These are phyloP conservation scores for Populus alba DNA, from an alignment of 345 rosid genomes.

Conservation along the genomic window DNA sequence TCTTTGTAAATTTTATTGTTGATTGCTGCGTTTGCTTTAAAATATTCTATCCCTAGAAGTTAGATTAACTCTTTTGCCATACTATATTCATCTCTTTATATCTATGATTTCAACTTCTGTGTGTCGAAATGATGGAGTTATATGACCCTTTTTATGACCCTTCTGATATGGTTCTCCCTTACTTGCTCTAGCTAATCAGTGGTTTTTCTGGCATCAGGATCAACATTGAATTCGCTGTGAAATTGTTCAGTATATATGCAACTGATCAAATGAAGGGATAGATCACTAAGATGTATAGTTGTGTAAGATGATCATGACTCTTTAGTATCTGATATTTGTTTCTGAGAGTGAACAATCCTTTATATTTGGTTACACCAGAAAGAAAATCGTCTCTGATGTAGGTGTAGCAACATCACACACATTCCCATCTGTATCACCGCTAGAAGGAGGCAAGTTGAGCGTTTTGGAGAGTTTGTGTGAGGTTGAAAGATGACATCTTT, in stretches of 20 bases:
- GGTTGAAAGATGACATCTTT: not conserved
- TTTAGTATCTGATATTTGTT: not conserved
- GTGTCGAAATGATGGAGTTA: not conserved
- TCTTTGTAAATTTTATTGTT: not conserved
- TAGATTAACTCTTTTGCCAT: not conserved
- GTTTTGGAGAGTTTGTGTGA: not conserved
- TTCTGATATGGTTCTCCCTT: not conserved
- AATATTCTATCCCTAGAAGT: not conserved
- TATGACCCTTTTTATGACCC: not conserved
- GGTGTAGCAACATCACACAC: not conserved
- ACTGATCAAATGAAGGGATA: not conserved
- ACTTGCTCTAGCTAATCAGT: not conserved
- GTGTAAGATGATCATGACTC: not conserved
- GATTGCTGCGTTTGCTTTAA: not conserved
- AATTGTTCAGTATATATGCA: not conserved
- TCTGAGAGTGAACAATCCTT: not conserved
- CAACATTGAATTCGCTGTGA: not conserved
- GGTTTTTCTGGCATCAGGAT: slow-evolving; percentile 10
- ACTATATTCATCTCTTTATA: not conserved
- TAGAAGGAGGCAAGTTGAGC: not conserved
- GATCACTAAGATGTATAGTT: not conserved
- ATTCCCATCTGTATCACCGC: not conserved
- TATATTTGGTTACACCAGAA: not conserved
- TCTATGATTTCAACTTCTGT: not conserved
- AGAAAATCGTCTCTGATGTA: not conserved